These are phyloP conservation scores for Exophiala mesophila DNA, from an alignment of 2,329 filamentous ascomycete species.

Conservation along the genomic window DNA sequence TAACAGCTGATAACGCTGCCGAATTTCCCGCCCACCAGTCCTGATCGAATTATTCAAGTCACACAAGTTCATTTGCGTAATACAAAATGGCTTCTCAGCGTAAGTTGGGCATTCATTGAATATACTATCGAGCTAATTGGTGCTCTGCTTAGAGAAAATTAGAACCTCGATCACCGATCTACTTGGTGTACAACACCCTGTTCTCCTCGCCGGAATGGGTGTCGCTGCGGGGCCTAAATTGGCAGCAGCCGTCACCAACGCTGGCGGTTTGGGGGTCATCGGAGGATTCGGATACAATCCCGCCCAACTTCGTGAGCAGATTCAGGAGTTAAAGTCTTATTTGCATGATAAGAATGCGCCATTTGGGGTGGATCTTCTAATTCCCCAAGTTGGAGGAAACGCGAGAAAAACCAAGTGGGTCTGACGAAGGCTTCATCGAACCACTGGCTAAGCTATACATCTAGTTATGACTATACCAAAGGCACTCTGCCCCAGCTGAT, in stretches of 20 bases:
- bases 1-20: no score
- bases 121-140: no score
- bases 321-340: conserved; percentile 77
- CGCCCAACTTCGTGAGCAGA: conserved; percentile 82
- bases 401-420: conserved; percentile 76
- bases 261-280: conserved; percentile 81
- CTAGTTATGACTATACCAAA: conserved; percentile 76
- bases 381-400: conserved; percentile 82
- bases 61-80: no score
- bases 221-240: conserved; percentile 83
- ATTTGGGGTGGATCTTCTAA: conserved; percentile 79
- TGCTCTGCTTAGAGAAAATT: conserved; percentile 45
- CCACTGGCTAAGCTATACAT: background rate
- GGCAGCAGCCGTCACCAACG: conserved; percentile 83
- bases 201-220: conserved; percentile 89
- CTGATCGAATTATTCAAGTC: no score
- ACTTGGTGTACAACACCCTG: conserved; percentile 82
- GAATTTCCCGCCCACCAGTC: no score
- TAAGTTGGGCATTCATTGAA: no score
- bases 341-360: conserved; percentile 77
- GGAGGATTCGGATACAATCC: conserved; percentile 73
- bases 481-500: conserved; percentile 75
- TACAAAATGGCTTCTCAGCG: no score
- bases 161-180: conserved; percentile 80
- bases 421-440: background rate